These are phyloP conservation scores for Globisporangium carolinianum DNA, from an alignment of 352 stramenopile genomes.

Conservation along the genomic window DNA sequence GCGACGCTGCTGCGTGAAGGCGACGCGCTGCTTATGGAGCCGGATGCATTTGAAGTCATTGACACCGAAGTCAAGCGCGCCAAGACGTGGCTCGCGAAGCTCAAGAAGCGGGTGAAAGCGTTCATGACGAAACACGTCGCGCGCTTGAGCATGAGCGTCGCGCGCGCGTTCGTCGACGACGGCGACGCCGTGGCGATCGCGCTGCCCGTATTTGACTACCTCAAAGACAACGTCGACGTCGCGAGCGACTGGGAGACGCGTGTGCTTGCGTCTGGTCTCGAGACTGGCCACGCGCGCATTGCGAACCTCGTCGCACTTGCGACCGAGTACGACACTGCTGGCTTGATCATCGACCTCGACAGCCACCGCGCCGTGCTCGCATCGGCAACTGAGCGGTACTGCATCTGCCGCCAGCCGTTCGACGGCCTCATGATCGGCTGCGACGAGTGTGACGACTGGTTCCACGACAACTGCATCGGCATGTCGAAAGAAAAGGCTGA, in stretches of 20 bases:
- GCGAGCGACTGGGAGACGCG: slow-evolving; percentile 76
- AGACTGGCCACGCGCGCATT: slow-evolving; percentile 73
- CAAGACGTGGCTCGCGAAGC: slow-evolving; percentile 75
- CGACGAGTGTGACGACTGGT: slow-evolving; percentile 86
- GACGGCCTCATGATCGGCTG: slow-evolving; percentile 88
- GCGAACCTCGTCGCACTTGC: slow-evolving; percentile 56
- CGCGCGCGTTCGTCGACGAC: slow-evolving; percentile 72
- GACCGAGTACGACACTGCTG: slow-evolving; percentile 74
- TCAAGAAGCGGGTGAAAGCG: slow-evolving; percentile 75
- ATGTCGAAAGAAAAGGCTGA: slow-evolving; percentile 91
- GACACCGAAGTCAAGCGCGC: slow-evolving; percentile 78
- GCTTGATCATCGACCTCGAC: slow-evolving; percentile 78
- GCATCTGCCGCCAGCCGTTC: slow-evolving; percentile 87
- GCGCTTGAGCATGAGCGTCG: slow-evolving; percentile 52
- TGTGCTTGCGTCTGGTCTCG: slow-evolving; percentile 67
- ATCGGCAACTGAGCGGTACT: slow-evolving; percentile 89
- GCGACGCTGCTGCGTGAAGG: slow-evolving; percentile 53
- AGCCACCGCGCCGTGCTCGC: slow-evolving; percentile 88
- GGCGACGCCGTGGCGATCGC: slow-evolving; percentile 73
- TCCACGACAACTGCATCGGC: slow-evolving; percentile 86
- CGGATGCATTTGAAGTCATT: slow-evolving; percentile 70
- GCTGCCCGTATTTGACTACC: slow-evolving; percentile 58
- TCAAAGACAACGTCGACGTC: slow-evolving; percentile 78
- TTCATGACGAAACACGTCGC: slow-evolving; percentile 64
- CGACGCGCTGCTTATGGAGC: slow-evolving; percentile 52